Percentiles rank a stretch among this genome's conserved stretches.
Conservation (phyloP, 805 yeast species). For the Wickerhamomyces alni region DNA sequence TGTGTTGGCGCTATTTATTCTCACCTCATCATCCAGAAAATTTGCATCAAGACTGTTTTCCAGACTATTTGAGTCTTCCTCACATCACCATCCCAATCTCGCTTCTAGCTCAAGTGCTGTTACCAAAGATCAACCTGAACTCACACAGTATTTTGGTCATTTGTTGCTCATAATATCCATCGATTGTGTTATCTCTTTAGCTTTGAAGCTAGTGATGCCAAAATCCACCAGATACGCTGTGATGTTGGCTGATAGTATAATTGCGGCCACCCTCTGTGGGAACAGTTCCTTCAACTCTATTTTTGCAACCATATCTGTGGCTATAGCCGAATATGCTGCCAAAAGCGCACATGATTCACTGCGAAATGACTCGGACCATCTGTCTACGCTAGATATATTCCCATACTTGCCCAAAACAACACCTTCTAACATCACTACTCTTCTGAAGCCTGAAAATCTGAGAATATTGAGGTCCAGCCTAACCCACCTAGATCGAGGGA, state of each 20-base stretch:
- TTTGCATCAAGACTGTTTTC: constrained; percentile 9
- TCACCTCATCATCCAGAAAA: constrained; percentile 14
- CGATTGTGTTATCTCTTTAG: constrained; percentile 13
- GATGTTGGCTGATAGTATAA: constrained; percentile 19
- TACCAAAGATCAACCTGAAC: not conserved
- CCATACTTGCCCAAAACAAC: constrained; percentile 13
- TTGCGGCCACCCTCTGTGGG: constrained; percentile 17
- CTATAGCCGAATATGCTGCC: constrained; percentile 10
- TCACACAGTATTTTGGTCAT: not conserved
- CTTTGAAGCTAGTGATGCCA: constrained; percentile 18
- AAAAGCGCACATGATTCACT: constrained; percentile 6
- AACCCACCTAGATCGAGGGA: not conserved
- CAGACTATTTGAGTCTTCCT: not conserved
- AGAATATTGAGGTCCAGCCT: no score
- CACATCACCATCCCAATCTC: not conserved
- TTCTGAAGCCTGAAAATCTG: no score
- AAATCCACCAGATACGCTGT: constrained; percentile 16
- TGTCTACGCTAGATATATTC: constrained; percentile 12
- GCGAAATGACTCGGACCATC: not conserved
- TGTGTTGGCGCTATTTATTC: constrained; percentile 11
- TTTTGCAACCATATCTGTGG: constrained; percentile 6
- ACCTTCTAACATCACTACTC: not conserved
- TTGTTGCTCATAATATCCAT: constrained; percentile 11
- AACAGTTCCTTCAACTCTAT: constrained; percentile 9
- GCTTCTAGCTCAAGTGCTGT: not conserved